Evolutionary conservation across 768 basidiomycete genomes (phyloP), one percentile per base, ranked within the genome.

Genomic region (Cyclocybe aegerita): DNA sequence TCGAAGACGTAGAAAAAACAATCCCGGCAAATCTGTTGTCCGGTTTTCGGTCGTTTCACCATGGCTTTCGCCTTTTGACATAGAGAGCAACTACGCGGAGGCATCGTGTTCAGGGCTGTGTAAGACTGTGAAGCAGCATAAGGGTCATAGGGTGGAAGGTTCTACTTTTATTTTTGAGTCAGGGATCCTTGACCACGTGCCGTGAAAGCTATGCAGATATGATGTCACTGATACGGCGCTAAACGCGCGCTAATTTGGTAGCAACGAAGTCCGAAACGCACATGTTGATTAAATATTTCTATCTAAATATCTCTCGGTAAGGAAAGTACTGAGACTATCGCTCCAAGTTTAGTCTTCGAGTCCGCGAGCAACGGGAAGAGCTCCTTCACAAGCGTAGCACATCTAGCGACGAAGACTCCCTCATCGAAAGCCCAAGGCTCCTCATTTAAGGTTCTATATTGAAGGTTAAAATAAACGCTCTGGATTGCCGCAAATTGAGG

Each of bases 1-100:
- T 99, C 97, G 60, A 99, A 99, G 36, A 98, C 94, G 58, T 84
- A 84, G 75, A 93, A 99, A 72, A 95, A 97, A 65, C 97, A 99
- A 35, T 88, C 85, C 67, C 87, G 89, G 77, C 97, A 99, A 52
- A 98, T 94, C 66, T 94, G 93, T 63, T 98, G 95, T 0, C 93
- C 93, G 1, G 95, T 99, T 70, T 99, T 99, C 2, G 96, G 97
- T 12, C 97, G 78, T 62, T 90, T 95, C 37, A 99, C 68, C 60
- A 98, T 94, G 0, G 97, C 92, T 46, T 85, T 84, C 3, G 85
- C 72, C 3, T 80, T 83, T 11, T 79, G 69, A 65, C 93, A 93
- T 10, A 97, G 75, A 1, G 81, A 82, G 62, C 96, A 98, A 23
- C 73, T 73, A 59, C 84, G 81, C 2, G 93, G 88, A 4, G 93